phyloP scores from a whole-genome alignment of 306 rosid genomes.

The Vachellia pachyceras region DNA sequence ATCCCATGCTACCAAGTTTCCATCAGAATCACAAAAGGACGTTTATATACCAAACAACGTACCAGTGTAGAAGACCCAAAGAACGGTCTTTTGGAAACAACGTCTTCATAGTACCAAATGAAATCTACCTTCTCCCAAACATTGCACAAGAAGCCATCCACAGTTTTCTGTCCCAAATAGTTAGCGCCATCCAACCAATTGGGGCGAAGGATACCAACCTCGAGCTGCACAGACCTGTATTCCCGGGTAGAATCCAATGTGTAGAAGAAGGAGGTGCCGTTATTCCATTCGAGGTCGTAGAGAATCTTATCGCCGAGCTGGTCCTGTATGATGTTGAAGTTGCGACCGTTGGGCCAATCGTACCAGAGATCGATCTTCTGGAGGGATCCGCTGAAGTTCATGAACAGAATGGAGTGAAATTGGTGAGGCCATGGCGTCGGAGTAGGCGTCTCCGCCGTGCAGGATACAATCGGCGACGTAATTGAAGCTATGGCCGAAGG shows the following conservation, averaged over 20 bases:
- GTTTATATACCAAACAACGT: no score
- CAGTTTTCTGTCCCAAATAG: conserved; percentile 57
- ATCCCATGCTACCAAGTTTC: no score
- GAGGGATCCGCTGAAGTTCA: conserved; percentile 50
- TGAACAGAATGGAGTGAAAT: conserved; percentile 60
- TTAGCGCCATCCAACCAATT: conserved; percentile 70
- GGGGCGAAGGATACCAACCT: conserved; percentile 71
- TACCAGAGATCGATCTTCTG: conserved; percentile 68
- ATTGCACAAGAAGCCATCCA: conserved; percentile 66
- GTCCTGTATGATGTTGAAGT: conserved; percentile 66
- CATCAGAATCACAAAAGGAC: no score
- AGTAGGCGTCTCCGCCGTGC: conserved; percentile 32
- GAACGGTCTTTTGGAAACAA: conserved; percentile 56
- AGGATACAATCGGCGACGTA: not conserved
- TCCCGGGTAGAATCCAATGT: conserved; percentile 37
- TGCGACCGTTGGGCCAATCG: conserved; percentile 75
- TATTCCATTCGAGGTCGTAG: conserved; percentile 73
- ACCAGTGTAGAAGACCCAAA: conserved; percentile 45
- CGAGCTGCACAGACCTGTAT: conserved; percentile 45
- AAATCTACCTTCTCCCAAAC: conserved; percentile 75
- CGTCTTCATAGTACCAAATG: conserved; percentile 63
- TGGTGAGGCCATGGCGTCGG: conserved; percentile 56
- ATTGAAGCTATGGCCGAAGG: not conserved
- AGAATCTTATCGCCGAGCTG: conserved; percentile 58
- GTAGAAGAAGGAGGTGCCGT: conserved; percentile 68